Evolutionary conservation across 2,329 filamentous ascomycete species (phyloP), one percentile per base, ranked within the genome.

Genomic region (Trichophyton schoenleinii): DNA sequence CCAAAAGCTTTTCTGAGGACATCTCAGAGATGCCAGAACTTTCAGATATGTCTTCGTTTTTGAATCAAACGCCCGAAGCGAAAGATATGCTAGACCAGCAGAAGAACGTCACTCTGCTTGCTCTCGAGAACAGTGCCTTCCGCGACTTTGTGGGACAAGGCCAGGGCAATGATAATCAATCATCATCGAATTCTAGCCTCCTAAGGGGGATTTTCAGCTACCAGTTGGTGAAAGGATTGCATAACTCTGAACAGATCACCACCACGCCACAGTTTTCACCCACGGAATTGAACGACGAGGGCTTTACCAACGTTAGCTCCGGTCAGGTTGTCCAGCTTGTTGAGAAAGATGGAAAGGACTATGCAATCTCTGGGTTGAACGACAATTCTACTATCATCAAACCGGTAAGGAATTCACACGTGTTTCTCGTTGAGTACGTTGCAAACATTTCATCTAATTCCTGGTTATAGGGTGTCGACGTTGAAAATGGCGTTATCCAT

Each of bases 231-330:
- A 78, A 81, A 61, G 83, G 82, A 42, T 78, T 75, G 0, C 77
- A 79, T 64, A 66, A 62, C 3, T 68, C 76, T 0, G 66, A 65
- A 3, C 68, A 72, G 3, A 71, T 78, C 61, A 73, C 69, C 3
- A 71, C 73, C 34, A 73, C 44, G 13, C 64, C 57, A 3, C 64
- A 62, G 34, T 82, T 83, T 66, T 67, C 77, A 1, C 76, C 76
- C 13, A 64, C 78, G 1, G 68, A 80, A 6, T 72, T 87, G 60
- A 79, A 72, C 18, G 78, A 82, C 64, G 58, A 73, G 22, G 72
- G 75, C 0, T 86, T 80, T 68, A 74, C 79, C 65, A 84, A 84
- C 61, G 78, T 87, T 9, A 83, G 81, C 2, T 81, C 78, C 38
- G 83, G 83, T 1, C 84, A 87, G 68, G 75, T 80, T 8, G 78